Evolutionary conservation across 1,284 basidiomycete genomes (phyloP).

Genomic region (Melampsora americana): DNA sequence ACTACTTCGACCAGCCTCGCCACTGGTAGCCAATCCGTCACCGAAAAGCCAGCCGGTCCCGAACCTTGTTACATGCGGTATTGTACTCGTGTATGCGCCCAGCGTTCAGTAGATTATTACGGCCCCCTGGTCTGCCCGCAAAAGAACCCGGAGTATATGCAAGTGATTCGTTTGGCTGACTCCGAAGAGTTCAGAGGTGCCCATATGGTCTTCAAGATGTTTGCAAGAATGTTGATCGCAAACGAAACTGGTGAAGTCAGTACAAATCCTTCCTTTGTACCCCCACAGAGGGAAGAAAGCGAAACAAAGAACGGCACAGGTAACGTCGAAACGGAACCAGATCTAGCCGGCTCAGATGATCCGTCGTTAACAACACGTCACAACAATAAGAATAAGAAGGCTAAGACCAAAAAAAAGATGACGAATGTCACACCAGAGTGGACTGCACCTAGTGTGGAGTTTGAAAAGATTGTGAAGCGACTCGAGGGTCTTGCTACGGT

Average conservation of each 20-base stretch:
- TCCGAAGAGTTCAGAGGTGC: slow-evolving; percentile 37
- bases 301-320: not conserved
- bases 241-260: slow-evolving; percentile 36
- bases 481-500: slow-evolving; percentile 30
- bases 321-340: slow-evolving; percentile 8
- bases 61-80: slow-evolving; percentile 44
- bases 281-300: not conserved
- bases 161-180: slow-evolving; percentile 35
- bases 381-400: slow-evolving; percentile 36
- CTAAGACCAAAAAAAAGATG: slow-evolving; percentile 31
- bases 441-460: slow-evolving; percentile 32
- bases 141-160: slow-evolving; percentile 44
- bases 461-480: slow-evolving; percentile 26
- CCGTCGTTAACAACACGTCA: not conserved
- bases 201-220: slow-evolving; percentile 44
- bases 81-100: slow-evolving; percentile 43
- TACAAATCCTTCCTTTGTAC: slow-evolving; percentile 23
- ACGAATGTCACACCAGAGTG: slow-evolving; percentile 13
- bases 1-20: slow-evolving; percentile 30
- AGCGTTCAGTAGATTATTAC: slow-evolving; percentile 37
- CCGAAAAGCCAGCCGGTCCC: slow-evolving; percentile 38
- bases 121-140: slow-evolving; percentile 41
- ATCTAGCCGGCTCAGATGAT: slow-evolving; percentile 24
- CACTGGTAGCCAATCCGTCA: slow-evolving; percentile 31
- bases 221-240: slow-evolving; percentile 43